Conservation (phyloP, 176 grass and related monocot species). For the Paspalum vaginatum region DNA sequence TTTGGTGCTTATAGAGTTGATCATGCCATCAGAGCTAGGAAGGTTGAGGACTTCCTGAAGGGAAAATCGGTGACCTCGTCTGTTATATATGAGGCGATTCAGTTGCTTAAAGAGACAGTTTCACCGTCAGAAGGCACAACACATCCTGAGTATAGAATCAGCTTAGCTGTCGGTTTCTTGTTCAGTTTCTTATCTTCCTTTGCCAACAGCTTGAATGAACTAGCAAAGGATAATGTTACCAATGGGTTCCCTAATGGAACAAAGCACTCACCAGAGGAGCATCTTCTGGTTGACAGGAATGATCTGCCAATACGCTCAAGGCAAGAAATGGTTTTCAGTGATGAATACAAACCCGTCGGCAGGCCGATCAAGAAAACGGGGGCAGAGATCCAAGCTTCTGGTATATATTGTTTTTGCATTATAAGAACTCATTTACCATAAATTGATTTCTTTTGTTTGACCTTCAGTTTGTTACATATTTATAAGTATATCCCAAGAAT, state of each 20-base stretch:
- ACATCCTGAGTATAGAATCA: slow-evolving; percentile 69
- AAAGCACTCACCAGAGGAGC: not conserved
- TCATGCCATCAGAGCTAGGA: slow-evolving; percentile 66
- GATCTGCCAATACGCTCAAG: slow-evolving; percentile 52
- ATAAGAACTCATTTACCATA: too few relatives aligned
- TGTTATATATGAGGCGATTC: slow-evolving; percentile 59
- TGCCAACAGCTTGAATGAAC: slow-evolving; percentile 28
- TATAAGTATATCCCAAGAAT: too few relatives aligned
- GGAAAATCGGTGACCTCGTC: slow-evolving; percentile 55
- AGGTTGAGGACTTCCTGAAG: slow-evolving; percentile 74
- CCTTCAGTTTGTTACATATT: too few relatives aligned
- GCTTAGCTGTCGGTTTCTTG: slow-evolving; percentile 73
- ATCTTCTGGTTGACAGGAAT: not conserved
- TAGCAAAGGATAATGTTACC: slow-evolving; percentile 20
- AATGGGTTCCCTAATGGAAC: slow-evolving; percentile 21
- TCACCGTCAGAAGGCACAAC: slow-evolving; percentile 62
- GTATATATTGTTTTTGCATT: slow-evolving; percentile 46
- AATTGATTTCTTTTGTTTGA: too few relatives aligned
- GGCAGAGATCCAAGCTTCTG: slow-evolving; percentile 85
- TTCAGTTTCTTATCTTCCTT: slow-evolving; percentile 76
- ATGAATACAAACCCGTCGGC: slow-evolving; percentile 71
- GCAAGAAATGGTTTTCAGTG: slow-evolving; percentile 60
- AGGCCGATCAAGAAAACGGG: slow-evolving; percentile 67
- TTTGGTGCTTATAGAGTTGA: slow-evolving; percentile 69
- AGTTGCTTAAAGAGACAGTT: slow-evolving; percentile 54